Evolutionary conservation across 805 yeast species (phyloP).

Genomic region (Candida ponderosae): DNA sequence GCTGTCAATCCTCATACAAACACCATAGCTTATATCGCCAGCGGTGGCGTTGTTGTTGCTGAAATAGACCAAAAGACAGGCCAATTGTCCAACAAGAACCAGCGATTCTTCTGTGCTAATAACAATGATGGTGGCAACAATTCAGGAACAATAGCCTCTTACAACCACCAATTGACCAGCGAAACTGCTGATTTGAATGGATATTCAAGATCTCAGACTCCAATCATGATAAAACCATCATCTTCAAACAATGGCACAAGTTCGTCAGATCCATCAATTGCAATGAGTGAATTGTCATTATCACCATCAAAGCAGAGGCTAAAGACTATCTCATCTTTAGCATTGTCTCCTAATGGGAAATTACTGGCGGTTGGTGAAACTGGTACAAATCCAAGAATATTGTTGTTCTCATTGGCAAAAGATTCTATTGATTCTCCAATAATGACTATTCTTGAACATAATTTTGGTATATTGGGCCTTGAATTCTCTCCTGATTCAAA

Average conservation of each 20-base stretch:
- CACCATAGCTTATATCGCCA: constrained; percentile 44
- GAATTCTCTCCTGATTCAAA: constrained; percentile 53
- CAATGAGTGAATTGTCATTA: constrained; percentile 4
- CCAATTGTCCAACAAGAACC: constrained; percentile 18
- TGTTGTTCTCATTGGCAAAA: constrained; percentile 49
- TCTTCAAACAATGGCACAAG: constrained; percentile 1
- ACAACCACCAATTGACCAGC: background rate
- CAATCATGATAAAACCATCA: constrained; percentile 1
- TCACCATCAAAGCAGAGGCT: constrained; percentile 28
- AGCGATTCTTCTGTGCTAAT: constrained; percentile 48
- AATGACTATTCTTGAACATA: constrained; percentile 50
- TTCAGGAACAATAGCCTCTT: background rate
- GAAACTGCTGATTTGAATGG: background rate
- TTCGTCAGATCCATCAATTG: background rate
- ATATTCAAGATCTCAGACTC: background rate
- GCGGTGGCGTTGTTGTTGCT: constrained; percentile 53
- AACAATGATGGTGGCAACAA: constrained; percentile 5
- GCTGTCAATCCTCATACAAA: constrained; percentile 25
- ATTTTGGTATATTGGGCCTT: constrained; percentile 51
- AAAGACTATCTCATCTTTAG: constrained; percentile 47
- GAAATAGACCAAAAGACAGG: constrained; percentile 18
- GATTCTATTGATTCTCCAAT: constrained; percentile 41
- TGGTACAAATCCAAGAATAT: constrained; percentile 61
- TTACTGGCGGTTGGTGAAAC: constrained; percentile 63
- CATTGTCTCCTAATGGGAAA: constrained; percentile 45